Conservation (phyloP, 2,329 filamentous ascomycete genomes). For the Chrysoporthe austroafricana region DNA sequence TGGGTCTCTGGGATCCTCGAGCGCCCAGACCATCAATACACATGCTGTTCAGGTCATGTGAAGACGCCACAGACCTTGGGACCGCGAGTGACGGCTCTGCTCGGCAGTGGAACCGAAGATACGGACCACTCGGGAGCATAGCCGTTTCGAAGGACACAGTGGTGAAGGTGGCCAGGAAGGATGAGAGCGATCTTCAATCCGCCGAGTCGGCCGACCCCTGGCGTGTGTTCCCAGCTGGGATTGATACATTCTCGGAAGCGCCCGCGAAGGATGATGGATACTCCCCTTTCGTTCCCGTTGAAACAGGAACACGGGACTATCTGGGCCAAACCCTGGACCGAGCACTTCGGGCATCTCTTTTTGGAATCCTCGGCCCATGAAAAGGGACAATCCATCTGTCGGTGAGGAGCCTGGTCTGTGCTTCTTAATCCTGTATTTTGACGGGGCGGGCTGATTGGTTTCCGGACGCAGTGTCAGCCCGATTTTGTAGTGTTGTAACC, state of each 20-base stretch:
- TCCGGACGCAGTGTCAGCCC: constrained; percentile 23
- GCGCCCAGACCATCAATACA: constrained; percentile 10
- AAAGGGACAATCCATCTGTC: constrained; percentile 26
- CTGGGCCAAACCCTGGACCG: not conserved
- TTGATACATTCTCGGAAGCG: constrained; percentile 1
- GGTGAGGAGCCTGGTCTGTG: constrained; percentile 26
- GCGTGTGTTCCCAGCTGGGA: not conserved
- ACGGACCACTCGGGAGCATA: not conserved
- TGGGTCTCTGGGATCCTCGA: constrained; percentile 9
- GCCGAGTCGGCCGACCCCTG: not conserved
- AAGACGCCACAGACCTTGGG: constrained; percentile 4
- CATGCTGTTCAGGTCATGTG: constrained; percentile 21
- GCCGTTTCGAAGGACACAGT: not conserved
- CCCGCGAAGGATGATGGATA: not conserved
- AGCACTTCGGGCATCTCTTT: not conserved
- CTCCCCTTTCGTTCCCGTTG: not conserved
- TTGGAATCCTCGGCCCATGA: constrained; percentile 7
- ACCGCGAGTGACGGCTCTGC: not conserved
- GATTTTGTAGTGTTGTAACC: constrained; percentile 16
- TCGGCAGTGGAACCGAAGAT: not conserved
- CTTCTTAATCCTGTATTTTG: constrained; percentile 15
- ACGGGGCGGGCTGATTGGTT: constrained; percentile 17
- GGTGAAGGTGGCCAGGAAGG: constrained; percentile 35
- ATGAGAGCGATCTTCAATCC: constrained; percentile 22
- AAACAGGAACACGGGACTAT: not conserved